These are phyloP conservation scores for Backusella morwellensis DNA, from an alignment of 192 early-diverging fungal species.

Conservation along the genomic window DNA sequence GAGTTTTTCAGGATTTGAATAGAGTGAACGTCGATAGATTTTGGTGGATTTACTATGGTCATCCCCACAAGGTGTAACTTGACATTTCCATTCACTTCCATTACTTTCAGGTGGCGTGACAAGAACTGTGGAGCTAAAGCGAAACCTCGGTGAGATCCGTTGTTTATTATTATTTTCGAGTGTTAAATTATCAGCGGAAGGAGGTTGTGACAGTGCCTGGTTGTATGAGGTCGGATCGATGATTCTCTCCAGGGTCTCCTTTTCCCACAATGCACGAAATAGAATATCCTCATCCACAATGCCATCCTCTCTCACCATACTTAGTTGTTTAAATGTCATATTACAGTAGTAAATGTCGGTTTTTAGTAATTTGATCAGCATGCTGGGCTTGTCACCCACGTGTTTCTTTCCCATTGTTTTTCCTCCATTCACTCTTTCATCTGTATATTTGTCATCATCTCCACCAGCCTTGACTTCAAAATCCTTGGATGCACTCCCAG, in stretches of 20 bases:
- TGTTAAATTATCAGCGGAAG: background rate
- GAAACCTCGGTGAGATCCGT: background rate
- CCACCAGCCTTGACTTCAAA: background rate
- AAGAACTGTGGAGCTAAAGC: background rate
- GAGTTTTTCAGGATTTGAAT: slow-evolving; percentile 16
- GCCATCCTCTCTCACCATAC: background rate
- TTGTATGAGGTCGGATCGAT: background rate
- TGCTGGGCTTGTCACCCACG: background rate
- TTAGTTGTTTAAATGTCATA: background rate
- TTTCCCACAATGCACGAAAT: background rate
- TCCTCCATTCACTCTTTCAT: background rate
- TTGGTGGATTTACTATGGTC: background rate
- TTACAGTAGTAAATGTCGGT: background rate
- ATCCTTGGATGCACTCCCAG: background rate
- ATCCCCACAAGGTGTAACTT: background rate
- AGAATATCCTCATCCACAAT: background rate
- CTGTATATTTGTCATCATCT: background rate
- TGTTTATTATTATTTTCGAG: background rate
- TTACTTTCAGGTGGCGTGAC: background rate
- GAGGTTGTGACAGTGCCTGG: background rate
- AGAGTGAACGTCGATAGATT: slow-evolving; percentile 9
- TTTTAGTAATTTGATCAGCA: background rate
- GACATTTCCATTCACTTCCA: background rate
- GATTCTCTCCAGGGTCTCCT: background rate
- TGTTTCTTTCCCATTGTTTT: background rate